phyloP scores from a whole-genome alignment of 441 rosid genomes.

The Gossypium gossypioides region DNA sequence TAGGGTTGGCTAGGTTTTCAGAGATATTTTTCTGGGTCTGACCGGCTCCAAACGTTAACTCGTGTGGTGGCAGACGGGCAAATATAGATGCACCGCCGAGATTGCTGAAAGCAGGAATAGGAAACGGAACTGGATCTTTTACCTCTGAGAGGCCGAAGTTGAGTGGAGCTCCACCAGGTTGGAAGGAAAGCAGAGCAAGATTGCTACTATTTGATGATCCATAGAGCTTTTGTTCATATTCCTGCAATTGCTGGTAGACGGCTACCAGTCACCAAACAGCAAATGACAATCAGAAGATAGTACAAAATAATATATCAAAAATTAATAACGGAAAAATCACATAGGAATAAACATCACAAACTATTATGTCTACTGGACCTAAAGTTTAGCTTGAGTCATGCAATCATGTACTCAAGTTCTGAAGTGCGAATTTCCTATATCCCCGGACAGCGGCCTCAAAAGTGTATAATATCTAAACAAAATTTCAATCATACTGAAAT shows the following conservation, averaged over 20 bases:
- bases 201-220: conserved; percentile 25
- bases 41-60: conserved; percentile 62
- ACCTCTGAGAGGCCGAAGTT: conserved; percentile 43
- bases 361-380: neutral
- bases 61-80: conserved; percentile 36
- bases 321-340: neutral
- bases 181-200: conserved; percentile 21
- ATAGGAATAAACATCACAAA: neutral
- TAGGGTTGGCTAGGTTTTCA: conserved; percentile 25
- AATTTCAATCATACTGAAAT: neutral
- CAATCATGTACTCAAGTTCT: neutral
- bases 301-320: neutral
- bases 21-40: conserved; percentile 23
- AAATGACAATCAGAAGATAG: neutral
- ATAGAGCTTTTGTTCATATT: conserved; percentile 40
- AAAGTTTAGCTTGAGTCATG: neutral
- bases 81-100: conserved; percentile 44
- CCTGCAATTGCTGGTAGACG: conserved; percentile 44
- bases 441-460: neutral
- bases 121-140: conserved; percentile 33
- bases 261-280: conserved; percentile 23
- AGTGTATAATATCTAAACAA: neutral
- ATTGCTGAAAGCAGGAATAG: conserved; percentile 38
- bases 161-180: conserved; percentile 21
- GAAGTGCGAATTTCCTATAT: no score